phyloP scores from a whole-genome alignment of 257 asterid species.

The Cinchona pubescens region DNA sequence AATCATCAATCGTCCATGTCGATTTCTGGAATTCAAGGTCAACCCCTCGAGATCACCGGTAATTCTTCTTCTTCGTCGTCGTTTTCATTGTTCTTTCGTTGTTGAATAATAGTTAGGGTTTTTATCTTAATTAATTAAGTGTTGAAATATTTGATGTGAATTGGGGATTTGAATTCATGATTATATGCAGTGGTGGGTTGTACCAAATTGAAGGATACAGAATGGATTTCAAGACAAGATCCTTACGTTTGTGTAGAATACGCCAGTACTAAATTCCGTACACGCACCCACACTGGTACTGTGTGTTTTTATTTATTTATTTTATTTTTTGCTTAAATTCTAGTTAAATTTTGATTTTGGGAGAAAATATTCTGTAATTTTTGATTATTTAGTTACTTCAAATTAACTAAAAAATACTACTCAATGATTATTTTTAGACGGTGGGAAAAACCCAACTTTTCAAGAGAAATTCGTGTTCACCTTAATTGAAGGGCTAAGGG shows the following conservation, averaged over 20 bases:
- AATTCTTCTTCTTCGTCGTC: constrained; percentile 7
- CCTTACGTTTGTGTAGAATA: constrained; percentile 88
- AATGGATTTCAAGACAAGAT: constrained; percentile 96
- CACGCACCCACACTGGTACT: constrained; percentile 91
- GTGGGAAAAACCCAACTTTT: constrained; percentile 89
- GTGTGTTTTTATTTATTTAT: not conserved
- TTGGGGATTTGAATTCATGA: too few species aligned
- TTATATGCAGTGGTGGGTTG: constrained; percentile 78
- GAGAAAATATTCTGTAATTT: not conserved
- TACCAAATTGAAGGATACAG: constrained; percentile 69
- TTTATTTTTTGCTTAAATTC: not conserved
- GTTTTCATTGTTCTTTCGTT: too few species aligned
- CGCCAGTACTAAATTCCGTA: constrained; percentile 63
- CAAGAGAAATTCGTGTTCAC: constrained; percentile 87
- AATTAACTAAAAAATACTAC: not conserved
- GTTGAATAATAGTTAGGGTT: too few species aligned
- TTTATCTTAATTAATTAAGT: too few species aligned
- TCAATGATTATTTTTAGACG: too few species aligned
- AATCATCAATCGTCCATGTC: too few species aligned
- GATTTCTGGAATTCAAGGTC: constrained; percentile 79
- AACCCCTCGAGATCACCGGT: constrained; percentile 86
- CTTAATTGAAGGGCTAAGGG: constrained; percentile 82
- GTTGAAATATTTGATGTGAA: too few species aligned
- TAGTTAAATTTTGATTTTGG: constrained; percentile 5
- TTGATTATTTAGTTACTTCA: too few species aligned